Base-by-base conservation (phyloP, 2,329 filamentous ascomycete genomes). In the Didymellaceae sp. region DNA sequence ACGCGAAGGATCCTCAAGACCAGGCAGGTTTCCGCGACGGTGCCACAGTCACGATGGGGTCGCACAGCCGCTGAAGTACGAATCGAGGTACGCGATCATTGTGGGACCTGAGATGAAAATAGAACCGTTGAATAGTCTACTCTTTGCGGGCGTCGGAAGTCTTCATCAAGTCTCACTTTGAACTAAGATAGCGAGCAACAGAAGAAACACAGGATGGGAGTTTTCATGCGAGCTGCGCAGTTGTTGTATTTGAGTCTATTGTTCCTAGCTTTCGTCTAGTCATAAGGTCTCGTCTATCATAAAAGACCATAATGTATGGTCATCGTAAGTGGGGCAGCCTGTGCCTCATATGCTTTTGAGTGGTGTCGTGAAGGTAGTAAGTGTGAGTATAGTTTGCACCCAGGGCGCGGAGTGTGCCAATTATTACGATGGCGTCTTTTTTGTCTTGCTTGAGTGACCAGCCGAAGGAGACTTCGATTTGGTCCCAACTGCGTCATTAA, bases 401-500 rank as follows among this genome's bases (percentile, higher is more conserved):
- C 44, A 49, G 32, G 48, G 11, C 49, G 50, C 40, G 41, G 26
- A 34, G 35, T 46, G 54, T 40, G 48, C 41, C 35, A 8, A 17
- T 16, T 24, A 2, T 13, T 52, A 45, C 24, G 59, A 59, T 8
- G 68, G 63, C 43, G 69, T 61, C 59, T 72, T 74, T 55, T 74
- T 74, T 6, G 60, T 59, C 22, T 54, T 56, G 43, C 63, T 68
- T 14, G 63, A 52, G 13, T 64, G 53, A 37, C 65, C 63, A 38
- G 57, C 48, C 32, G 62, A 53, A 5, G 68, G 47, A 9, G 65
- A 49, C 22, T 58, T 56, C 17, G 65, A 53, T 13, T 63, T 61
- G 25, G 18, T 25, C 39, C 58, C 55, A 13, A 82, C 57, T 31
- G 74, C 78, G 65, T 86, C 84, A 33, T 76, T 74, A 54, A 84